Evolutionary conservation across 176 grass and related monocot species (phyloP).

Genomic region (Bolboschoenus planiculmis): DNA sequence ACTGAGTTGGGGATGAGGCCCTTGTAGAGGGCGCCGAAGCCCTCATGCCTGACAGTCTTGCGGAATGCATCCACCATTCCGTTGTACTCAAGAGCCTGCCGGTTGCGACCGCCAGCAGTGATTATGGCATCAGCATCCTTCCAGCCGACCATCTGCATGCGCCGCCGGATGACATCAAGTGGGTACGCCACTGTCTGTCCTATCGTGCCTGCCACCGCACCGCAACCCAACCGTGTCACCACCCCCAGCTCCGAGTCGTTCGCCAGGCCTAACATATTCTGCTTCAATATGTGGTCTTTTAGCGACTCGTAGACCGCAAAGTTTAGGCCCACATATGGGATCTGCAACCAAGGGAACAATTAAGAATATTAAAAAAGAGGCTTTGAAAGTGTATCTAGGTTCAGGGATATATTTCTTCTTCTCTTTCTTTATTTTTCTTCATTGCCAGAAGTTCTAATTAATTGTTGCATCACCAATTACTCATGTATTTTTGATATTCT

Average conservation of each 20-base stretch:
- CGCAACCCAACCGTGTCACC: constrained; percentile 72
- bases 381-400: neutral
- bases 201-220: constrained; percentile 75
- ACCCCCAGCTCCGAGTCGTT: constrained; percentile 66
- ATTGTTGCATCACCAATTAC: neutral
- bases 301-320: constrained; percentile 93
- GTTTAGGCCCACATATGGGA: constrained; percentile 95
- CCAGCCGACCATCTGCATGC: constrained; percentile 99
- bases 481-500: neutral
- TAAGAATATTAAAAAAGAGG: neutral
- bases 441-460: neutral
- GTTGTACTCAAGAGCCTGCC: constrained; percentile 59
- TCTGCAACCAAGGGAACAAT: constrained; percentile 24
- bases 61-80: constrained; percentile 95
- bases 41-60: constrained; percentile 85
- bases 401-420: neutral
- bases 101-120: constrained; percentile 43
- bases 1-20: constrained; percentile 95
- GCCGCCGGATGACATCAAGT: constrained; percentile 89
- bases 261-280: constrained; percentile 58
- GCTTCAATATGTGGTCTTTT: constrained; percentile 71
- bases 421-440: neutral
- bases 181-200: constrained; percentile 98
- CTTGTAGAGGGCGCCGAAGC: constrained; percentile 88
- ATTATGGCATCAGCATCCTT: constrained; percentile 77